Base-by-base conservation (phyloP, 805 yeast species). In the Cyberlindnera mrakii region DNA sequence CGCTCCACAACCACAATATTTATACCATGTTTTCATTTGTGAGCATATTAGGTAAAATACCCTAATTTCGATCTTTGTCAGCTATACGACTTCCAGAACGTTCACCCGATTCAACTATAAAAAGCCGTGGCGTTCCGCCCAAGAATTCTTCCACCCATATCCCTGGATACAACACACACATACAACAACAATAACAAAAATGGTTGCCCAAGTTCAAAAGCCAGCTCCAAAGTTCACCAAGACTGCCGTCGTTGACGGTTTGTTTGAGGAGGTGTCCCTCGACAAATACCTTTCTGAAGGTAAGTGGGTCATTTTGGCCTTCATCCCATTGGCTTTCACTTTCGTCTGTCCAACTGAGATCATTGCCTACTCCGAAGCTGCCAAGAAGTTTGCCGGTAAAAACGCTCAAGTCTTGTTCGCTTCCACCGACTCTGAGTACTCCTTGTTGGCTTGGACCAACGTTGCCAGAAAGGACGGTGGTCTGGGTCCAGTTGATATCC, bases 301-400 rank as follows among this genome's bases (percentile, higher is more conserved):
- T 65, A 87, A 93, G 74, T 93, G 97, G 96, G 96, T 93, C 57
- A 72, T 93, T 54, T 78, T 93, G 63, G 98, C 95, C 51, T 93
- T 93, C 76, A 84, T 93, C 68, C 99, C 99, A 70, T 75, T 91
- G 79, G 99, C 99, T 41, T 93, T 93, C 90, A 93, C 99, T 49
- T 93, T 93, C 59, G 98, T 93, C 52, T 93, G 99, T 75, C 99
- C 99, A 70, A 93, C 99, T 57, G 98, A 93, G 78, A 90, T 93
- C 76, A 82, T 93, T 71, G 98, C 98, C 58, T 93, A 89, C 84
- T 86, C 96, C 52, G 96, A 91, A 59, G 96, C 97, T 58, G 85
- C 80, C 59, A 80, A 82, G 76, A 82, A 83, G 77, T 93, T 93
- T 73, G 68, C 84, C 59, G 95, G 78, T 56, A 83, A 87, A 66